Conservation (phyloP, 2,329 filamentous ascomycete genomes). For the Didymella pomorum region DNA sequence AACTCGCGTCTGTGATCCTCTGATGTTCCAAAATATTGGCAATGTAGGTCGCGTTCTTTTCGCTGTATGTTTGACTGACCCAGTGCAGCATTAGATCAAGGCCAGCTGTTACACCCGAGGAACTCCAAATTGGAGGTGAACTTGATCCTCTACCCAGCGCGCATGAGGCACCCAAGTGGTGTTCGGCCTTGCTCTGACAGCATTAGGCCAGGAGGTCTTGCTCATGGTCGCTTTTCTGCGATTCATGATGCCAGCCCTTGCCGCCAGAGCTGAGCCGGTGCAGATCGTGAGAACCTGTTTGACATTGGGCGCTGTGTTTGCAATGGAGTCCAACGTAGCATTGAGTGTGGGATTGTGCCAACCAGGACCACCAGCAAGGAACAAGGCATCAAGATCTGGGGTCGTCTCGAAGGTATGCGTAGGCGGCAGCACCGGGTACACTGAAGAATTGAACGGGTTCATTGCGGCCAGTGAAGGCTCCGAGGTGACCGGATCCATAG, state of each 20-base stretch:
- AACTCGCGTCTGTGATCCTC: constrained; percentile 57
- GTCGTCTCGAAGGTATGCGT: constrained; percentile 63
- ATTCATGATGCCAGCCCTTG: constrained; percentile 66
- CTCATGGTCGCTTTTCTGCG: constrained; percentile 60
- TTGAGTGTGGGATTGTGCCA: constrained; percentile 42
- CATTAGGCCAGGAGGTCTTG: constrained; percentile 44
- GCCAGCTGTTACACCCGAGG: constrained; percentile 68
- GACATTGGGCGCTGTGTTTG: constrained; percentile 57
- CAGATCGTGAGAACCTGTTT: constrained; percentile 70
- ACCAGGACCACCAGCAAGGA: constrained; percentile 70
- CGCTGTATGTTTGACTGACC: constrained; percentile 61
- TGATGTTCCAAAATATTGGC: constrained; percentile 66
- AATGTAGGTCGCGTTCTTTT: constrained; percentile 59
- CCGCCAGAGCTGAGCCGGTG: constrained; percentile 67
- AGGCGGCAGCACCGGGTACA: constrained; percentile 52
- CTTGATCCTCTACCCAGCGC: constrained; percentile 69
- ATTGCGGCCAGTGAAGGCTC: constrained; percentile 27
- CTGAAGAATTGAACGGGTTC: constrained; percentile 37
- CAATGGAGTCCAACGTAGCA: constrained; percentile 57
- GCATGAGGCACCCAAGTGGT: constrained; percentile 68
- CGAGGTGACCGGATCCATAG: constrained; percentile 44
- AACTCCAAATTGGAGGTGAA: constrained; percentile 62
- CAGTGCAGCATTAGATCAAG: constrained; percentile 67
- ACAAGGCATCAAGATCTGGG: constrained; percentile 65
- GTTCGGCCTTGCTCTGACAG: constrained; percentile 56